Base-by-base conservation (phyloP, 768 basidiomycete species). In the Psilocybe subaeruginosa region DNA sequence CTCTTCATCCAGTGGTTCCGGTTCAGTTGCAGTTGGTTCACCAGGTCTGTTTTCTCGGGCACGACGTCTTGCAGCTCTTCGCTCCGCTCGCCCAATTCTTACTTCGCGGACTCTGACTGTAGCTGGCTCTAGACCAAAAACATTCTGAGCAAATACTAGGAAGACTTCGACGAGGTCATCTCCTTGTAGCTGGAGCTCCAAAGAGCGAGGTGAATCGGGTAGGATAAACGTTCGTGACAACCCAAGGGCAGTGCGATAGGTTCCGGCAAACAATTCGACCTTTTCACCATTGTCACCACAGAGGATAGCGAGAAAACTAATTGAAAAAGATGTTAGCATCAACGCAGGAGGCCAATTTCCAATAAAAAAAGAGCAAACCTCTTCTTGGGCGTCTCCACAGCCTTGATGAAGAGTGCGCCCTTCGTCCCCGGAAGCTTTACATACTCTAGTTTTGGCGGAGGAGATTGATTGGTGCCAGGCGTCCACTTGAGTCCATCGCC, bases 51-150 rank as follows among this genome's bases (percentile, higher is more conserved):
- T 82, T 70, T 90, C 91, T 35, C 93, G 84, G 12, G 90, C 87
- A 55, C 93, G 82, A 58, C 95, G 82, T 35, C 94, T 81, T 19
- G 93, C 92, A 9, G 93, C 93, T 61, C 95, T 77, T 33, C 94
- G 83, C 73, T 95, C 95, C 2, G 92, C 91, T 3, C 94, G 86
- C 6, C 92, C 94, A 47, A 96, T 93, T 35, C 95, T 83, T 23
- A 97, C 94, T 73, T 97, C 95, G 4, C 94, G 87, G n/a, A 97
- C 94, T 29, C 94, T 85, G 17, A 97, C 94, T 0, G 95, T 97
- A 2, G 93, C 93, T 8, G 94, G 94, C 71, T 96, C 94, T 39
- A 96, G 76, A 9, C 95, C 94, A 69, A 96, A 96, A 30, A 96
- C 91, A 64, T 94, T 95, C 71, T 95, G 93, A 2, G 89, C 85